A percentile compares a stretch with the other conserved stretches of the same genome.
Evolutionary conservation across 441 rosid genomes (phyloP).

Genomic region (Corymbia citriodora): DNA sequence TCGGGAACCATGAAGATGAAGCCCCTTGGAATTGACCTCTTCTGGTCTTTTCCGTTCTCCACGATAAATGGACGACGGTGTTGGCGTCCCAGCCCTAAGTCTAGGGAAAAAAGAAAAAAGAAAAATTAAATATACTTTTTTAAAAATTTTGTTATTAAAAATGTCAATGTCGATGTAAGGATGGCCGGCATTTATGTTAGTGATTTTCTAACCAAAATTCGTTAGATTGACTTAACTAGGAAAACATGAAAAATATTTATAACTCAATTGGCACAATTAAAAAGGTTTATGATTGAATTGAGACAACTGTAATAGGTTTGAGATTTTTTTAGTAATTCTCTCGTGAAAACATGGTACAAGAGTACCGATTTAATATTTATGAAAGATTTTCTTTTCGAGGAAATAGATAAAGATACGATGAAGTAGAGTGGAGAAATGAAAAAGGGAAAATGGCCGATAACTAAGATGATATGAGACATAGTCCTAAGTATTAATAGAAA

Average conservation of each 20-base stretch:
- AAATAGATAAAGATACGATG: background rate
- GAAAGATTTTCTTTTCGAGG: background rate
- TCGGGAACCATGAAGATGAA: background rate
- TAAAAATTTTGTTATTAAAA: too few relatives aligned
- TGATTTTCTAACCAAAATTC: too few relatives aligned
- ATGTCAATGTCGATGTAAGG: too few relatives aligned
- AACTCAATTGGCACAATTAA: too few relatives aligned
- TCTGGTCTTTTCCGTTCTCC: background rate
- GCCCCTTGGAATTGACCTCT: background rate
- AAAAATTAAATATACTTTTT: too few relatives aligned
- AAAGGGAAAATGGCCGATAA: background rate
- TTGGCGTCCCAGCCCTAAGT: background rate
- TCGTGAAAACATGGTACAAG: background rate
- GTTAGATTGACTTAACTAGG: fast-evolving
- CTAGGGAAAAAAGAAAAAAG: background rate
- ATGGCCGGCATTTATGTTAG: fast-evolving
- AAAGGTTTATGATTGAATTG: fast-evolving
- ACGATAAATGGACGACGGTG: background rate
- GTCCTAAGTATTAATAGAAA: background rate
- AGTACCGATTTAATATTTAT: background rate
- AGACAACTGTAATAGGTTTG: fast-evolving
- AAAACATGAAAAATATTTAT: background rate
- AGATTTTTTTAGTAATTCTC: fast-evolving
- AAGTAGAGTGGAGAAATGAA: background rate
- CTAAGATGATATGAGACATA: background rate